These are phyloP conservation scores for Globisporangium heterothallicum DNA, from an alignment of 352 stramenopile genomes.

Conservation along the genomic window DNA sequence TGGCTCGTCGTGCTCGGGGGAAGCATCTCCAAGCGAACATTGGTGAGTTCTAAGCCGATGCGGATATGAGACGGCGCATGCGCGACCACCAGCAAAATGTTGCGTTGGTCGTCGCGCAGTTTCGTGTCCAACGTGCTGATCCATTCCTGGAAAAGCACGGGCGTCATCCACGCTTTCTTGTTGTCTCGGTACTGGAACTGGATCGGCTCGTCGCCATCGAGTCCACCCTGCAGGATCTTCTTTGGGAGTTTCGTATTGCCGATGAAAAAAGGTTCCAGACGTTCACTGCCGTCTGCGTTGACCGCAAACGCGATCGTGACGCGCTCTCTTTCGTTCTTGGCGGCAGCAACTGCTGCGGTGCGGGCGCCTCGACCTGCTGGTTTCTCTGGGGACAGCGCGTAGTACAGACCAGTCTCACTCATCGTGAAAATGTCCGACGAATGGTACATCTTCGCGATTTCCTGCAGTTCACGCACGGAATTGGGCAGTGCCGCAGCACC, in stretches of 20 bases:
- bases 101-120: constrained; percentile 39
- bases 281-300: constrained; percentile 49
- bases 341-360: constrained; percentile 14
- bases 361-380: constrained; percentile 21
- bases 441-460: constrained; percentile 30
- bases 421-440: constrained; percentile 50
- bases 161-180: constrained; percentile 46
- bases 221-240: constrained; percentile 2
- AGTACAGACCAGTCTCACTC: constrained; percentile 49
- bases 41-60: constrained; percentile 46
- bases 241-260: constrained; percentile 22
- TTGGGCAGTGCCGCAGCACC: constrained; percentile 10
- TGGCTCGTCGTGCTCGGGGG: constrained; percentile 22
- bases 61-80: constrained; percentile 39
- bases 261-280: constrained; percentile 53
- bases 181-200: constrained; percentile 54
- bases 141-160: constrained; percentile 57
- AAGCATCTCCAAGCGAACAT: constrained; percentile 46
- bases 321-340: constrained; percentile 20
- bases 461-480: constrained; percentile 27
- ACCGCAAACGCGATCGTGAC: constrained; percentile 35
- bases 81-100: constrained; percentile 34
- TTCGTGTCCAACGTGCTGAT: constrained; percentile 38
- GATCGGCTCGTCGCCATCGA: constrained; percentile 4
- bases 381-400: constrained; percentile 45